Evolutionary conservation across 805 yeast species (phyloP).

Genomic region (Kuraishia molischiana): DNA sequence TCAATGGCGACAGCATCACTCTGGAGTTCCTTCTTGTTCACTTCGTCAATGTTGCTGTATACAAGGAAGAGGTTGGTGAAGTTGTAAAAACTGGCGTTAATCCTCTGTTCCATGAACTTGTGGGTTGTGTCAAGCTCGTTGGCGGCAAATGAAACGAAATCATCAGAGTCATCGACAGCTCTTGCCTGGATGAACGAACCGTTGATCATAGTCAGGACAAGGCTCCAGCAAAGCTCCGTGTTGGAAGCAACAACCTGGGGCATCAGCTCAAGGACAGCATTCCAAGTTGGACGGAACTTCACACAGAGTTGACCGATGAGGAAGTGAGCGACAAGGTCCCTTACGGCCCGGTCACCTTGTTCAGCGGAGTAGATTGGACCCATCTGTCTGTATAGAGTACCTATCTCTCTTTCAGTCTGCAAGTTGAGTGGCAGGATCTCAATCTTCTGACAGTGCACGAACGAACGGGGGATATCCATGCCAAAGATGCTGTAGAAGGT

Average conservation of each 20-base stretch:
- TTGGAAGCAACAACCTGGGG: slow-evolving; percentile 31
- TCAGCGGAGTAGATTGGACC: slow-evolving; percentile 28
- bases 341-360: slow-evolving; percentile 12
- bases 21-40: neutral
- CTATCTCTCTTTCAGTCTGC: slow-evolving; percentile 63
- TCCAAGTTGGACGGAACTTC: slow-evolving; percentile 81
- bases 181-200: neutral
- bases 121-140: neutral
- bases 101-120: neutral
- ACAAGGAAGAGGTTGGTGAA: neutral
- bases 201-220: neutral
- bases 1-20: slow-evolving; percentile 24
- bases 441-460: slow-evolving; percentile 45
- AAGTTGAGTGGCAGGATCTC: slow-evolving; percentile 70
- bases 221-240: neutral
- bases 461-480: slow-evolving; percentile 2
- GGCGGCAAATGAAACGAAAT: neutral
- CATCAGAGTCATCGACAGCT: neutral
- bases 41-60: neutral
- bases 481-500: slow-evolving; percentile 4
- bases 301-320: slow-evolving; percentile 65
- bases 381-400: slow-evolving; percentile 54
- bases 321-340: slow-evolving; percentile 32
- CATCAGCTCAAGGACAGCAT: slow-evolving; percentile 55
- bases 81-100: neutral